Conservation (phyloP, 495 filamentous ascomycete genomes). For the Trichoderma gamsii region DNA sequence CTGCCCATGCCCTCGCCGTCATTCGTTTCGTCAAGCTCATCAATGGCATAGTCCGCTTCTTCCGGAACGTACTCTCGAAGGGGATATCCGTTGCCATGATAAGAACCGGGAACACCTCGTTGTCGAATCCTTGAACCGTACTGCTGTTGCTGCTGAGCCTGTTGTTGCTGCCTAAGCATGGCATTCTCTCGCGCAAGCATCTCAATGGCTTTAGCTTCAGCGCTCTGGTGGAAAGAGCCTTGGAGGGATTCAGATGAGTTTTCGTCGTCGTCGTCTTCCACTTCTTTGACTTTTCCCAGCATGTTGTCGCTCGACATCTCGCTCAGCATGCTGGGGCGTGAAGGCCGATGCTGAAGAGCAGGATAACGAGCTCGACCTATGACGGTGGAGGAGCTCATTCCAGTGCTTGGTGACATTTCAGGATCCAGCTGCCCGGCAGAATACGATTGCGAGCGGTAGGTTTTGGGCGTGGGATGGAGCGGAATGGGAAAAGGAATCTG, state of each 20-base stretch:
- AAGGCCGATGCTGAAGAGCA: constrained; percentile 72
- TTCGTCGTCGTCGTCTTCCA: constrained; percentile 73
- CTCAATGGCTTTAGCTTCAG: constrained; percentile 63
- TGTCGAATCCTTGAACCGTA: constrained; percentile 47
- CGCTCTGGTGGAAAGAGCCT: constrained; percentile 48
- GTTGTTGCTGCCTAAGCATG: constrained; percentile 58
- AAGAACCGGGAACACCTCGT: constrained; percentile 52
- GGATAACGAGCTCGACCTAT: constrained; percentile 51
- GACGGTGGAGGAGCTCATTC: constrained; percentile 36
- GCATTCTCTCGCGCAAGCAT: constrained; percentile 68
- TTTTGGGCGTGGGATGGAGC: constrained; percentile 83
- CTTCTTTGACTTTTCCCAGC: constrained; percentile 73
- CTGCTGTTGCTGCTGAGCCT: constrained; percentile 42
- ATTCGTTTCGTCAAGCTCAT: constrained; percentile 61
- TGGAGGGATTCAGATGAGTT: constrained; percentile 56
- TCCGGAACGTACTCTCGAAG: constrained; percentile 61
- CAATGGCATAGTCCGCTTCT: constrained; percentile 63
- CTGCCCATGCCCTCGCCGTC: constrained; percentile 49
- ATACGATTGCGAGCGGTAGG: constrained; percentile 92
- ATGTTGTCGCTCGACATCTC: constrained; percentile 68
- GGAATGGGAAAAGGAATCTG: constrained; percentile 88
- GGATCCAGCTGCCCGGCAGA: constrained; percentile 88
- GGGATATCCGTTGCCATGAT: constrained; percentile 50
- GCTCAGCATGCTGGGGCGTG: constrained; percentile 78
- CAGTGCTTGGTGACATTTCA: constrained; percentile 50